Evolutionary conservation across 192 early-diverging fungal species (phyloP).

Genomic region (Helicostylum pulchrum): DNA sequence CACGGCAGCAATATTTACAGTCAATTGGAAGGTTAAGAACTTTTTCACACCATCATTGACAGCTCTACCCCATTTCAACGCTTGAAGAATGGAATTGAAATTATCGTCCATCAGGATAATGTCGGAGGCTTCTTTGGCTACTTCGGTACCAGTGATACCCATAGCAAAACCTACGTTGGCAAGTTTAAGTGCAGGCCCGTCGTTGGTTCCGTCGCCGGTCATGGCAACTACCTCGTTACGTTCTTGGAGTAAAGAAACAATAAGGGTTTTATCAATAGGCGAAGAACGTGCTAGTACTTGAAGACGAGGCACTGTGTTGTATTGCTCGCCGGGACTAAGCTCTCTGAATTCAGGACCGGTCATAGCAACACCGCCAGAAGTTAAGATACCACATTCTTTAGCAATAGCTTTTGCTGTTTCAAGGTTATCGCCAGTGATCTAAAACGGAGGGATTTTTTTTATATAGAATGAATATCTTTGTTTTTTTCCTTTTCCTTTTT

Average conservation of each 20-base stretch:
- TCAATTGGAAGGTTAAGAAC: conserved; percentile 84
- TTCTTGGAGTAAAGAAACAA: conserved; percentile 72
- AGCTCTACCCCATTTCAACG: conserved; percentile 77
- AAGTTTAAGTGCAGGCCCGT: conserved; percentile 82
- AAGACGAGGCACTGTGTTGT: conserved; percentile 60
- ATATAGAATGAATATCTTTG: conserved; percentile 51
- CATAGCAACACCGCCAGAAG: conserved; percentile 69
- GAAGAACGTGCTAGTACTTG: conserved; percentile 87
- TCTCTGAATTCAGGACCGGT: conserved; percentile 78
- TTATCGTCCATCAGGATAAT: conserved; percentile 90
- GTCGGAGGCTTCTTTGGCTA: conserved; percentile 79
- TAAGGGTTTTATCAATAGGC: conserved; percentile 87
- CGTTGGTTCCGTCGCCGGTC: conserved; percentile 88
- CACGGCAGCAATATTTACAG: conserved; percentile 80
- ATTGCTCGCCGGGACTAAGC: conserved; percentile 63
- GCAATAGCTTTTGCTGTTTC: conserved; percentile 92
- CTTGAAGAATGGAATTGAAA: conserved; percentile 78
- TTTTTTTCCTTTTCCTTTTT: background rate
- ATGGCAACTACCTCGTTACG: conserved; percentile 69
- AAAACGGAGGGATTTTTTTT: background rate
- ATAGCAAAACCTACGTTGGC: conserved; percentile 93
- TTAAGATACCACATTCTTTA: conserved; percentile 79
- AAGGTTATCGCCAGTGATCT: conserved; percentile 78
- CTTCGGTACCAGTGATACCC: conserved; percentile 88
- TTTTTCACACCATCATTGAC: conserved; percentile 85